Base-by-base conservation (phyloP, 2,329 filamentous ascomycete genomes). In the Neofusicoccum umdonicola region DNA sequence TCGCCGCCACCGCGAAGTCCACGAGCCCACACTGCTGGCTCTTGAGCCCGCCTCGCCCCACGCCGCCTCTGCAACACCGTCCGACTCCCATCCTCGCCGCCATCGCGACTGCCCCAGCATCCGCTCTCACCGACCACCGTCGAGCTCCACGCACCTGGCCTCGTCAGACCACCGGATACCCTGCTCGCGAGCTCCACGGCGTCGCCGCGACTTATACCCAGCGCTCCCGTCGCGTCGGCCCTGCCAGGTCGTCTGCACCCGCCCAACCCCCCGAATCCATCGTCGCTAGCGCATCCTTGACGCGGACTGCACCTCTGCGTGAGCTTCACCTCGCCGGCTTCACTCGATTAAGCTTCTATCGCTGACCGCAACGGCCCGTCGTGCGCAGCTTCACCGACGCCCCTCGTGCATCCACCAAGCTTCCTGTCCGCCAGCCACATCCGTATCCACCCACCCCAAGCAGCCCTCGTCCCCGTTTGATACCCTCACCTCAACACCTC, bases 151-250 rank as follows among this genome's bases (percentile, higher is more conserved):
- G 56, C 56, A 27, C 60, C 62, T 34, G 34, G 42, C 42, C 52
- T 56, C 62, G 62, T 57, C 51, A 48, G 51, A 64, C 62, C 58
- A 62, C 58, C 58, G 13, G n/a, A n/a, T 62, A 47, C 58, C 45
- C 58, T 51, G 37, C 45, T 41, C 17, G 56, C 56, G 27, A 34
- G 27, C 41, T 60, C 41, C 42, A 52, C 54, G 12, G n/a, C 56
- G 11, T 39, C 42, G 56, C 56, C 31, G 56, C 56, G 56, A 60
- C 56, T 37, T n/a, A 35, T 37, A 45, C 42, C 56, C 56, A 60
- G 56, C 56, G 42, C 56, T 12, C 56, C 56, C 42, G 31, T 35
- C 27, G 56, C 56, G 56, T 60, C 42, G 42, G 42, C 42, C 31
- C 56, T n/a, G 31, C 35, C 42, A 34, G n/a, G 22, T 60, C 56